These are phyloP conservation scores for Pseudogymnoascus sp. DNA, from an alignment of 2,329 filamentous ascomycete genomes.

Conservation along the genomic window DNA sequence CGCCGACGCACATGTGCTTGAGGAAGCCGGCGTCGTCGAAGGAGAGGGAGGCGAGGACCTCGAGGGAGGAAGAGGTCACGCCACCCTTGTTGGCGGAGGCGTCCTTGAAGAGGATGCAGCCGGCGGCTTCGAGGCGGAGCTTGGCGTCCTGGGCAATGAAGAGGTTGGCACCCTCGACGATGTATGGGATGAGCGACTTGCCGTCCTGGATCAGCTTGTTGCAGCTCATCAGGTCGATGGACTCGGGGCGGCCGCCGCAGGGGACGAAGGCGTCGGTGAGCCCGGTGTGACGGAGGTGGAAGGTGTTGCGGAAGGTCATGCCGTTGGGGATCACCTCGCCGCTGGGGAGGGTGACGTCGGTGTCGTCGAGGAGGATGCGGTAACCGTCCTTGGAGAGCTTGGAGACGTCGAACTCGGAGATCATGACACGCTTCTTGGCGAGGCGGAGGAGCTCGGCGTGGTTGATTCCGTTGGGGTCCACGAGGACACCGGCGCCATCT, in stretches of 20 bases:
- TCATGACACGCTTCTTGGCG: conserved; percentile 82
- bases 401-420: conserved; percentile 71
- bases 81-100: conserved; percentile 98
- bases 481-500: conserved; percentile 91
- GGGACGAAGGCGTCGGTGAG: conserved; percentile 86
- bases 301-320: conserved; percentile 94
- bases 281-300: conserved; percentile 74
- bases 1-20: conserved; percentile 86
- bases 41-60: conserved; percentile 87
- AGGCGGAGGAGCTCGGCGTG: conserved; percentile 74
- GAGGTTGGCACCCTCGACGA: conserved; percentile 94
- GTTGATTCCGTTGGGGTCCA: conserved; percentile 85
- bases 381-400: conserved; percentile 87
- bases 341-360: conserved; percentile 74
- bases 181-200: conserved; percentile 82
- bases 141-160: conserved; percentile 99
- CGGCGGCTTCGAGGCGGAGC: conserved; percentile 87
- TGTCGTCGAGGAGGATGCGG: conserved; percentile 85
- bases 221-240: conserved; percentile 84
- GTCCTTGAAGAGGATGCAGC: conserved; percentile 93
- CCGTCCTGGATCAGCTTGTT: conserved; percentile 83
- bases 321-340: conserved; percentile 87
- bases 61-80: conserved; percentile 92
- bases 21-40: conserved; percentile 87
- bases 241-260: conserved; percentile 92